phyloP scores from a whole-genome alignment of 2,329 filamentous ascomycete species.

The Harringtonia lauricola region DNA sequence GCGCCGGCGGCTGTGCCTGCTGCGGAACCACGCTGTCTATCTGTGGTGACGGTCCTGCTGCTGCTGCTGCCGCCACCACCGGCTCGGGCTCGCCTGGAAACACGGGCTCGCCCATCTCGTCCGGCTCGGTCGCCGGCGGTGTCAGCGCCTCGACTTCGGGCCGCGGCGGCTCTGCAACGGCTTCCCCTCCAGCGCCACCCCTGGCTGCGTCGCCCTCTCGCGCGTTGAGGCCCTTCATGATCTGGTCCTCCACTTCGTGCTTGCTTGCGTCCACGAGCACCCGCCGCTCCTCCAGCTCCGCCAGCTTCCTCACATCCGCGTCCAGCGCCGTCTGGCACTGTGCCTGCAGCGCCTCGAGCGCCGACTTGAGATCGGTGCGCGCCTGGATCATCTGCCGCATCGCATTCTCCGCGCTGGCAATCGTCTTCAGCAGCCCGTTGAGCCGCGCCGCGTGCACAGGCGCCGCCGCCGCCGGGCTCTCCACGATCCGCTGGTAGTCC shows the following conservation, averaged over 20 bases:
- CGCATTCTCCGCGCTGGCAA: constrained; percentile 80
- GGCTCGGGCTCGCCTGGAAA: neutral
- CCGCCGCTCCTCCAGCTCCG: constrained; percentile 55
- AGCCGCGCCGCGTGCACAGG: constrained; percentile 88
- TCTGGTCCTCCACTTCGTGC: constrained; percentile 78
- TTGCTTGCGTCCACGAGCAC: constrained; percentile 70
- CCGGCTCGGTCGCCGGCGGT: constrained; percentile 6
- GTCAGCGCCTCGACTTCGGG: constrained; percentile 61
- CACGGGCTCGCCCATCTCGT: neutral
- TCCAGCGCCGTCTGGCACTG: constrained; percentile 59
- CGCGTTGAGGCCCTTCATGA: constrained; percentile 70
- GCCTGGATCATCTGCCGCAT: constrained; percentile 85
- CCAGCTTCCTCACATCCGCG: constrained; percentile 56
- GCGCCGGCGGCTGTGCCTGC: neutral
- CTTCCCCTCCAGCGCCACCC: constrained; percentile 33
- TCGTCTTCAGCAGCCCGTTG: constrained; percentile 76
- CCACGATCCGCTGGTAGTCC: constrained; percentile 70
- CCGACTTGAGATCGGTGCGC: constrained; percentile 63
- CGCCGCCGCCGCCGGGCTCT: constrained; percentile 50
- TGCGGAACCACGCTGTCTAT: too few species aligned
- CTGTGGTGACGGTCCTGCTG: neutral
- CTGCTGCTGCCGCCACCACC: neutral
- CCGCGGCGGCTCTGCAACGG: constrained; percentile 51
- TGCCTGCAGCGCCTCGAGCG: constrained; percentile 71
- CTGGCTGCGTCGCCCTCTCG: constrained; percentile 43